Evolutionary conservation across 139 green algal species (phyloP).

Genomic region (Tetraselmis striata): DNA sequence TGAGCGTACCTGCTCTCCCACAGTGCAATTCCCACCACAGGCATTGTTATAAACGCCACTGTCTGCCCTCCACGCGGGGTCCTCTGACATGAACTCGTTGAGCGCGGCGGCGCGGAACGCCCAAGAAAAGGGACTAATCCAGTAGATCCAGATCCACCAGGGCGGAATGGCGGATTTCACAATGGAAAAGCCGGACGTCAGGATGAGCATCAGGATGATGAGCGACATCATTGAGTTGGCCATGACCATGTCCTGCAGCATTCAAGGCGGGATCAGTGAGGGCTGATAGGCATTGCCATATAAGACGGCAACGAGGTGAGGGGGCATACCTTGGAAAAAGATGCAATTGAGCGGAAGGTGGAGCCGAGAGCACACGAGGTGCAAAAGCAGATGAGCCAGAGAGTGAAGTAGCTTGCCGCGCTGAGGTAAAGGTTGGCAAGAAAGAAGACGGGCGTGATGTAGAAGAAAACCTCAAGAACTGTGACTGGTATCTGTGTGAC

Average conservation of each 20-base stretch:
- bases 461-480: slow-evolving; percentile 14
- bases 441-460: background rate
- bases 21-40: background rate
- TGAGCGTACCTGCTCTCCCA: background rate
- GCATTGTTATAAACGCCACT: background rate
- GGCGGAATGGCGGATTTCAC: slow-evolving; percentile 16
- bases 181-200: slow-evolving; percentile 27
- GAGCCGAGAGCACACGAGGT: background rate
- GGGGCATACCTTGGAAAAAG: background rate
- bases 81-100: slow-evolving; percentile 27
- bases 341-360: slow-evolving; percentile 11
- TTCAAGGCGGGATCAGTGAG: too few species aligned
- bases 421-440: background rate
- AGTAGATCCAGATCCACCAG: slow-evolving; percentile 35
- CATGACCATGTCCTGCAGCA: background rate
- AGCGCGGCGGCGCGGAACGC: slow-evolving; percentile 1
- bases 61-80: background rate
- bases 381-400: background rate
- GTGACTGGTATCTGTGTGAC: background rate
- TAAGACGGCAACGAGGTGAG: too few species aligned
- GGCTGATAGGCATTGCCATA: too few species aligned
- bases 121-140: slow-evolving; percentile 15
- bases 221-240: background rate
- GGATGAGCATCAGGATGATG: slow-evolving; percentile 7
- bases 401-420: slow-evolving; percentile 3